Evolutionary conservation across 1,284 basidiomycete species (phyloP).

Genomic region (Pseudozyma sp.): DNA sequence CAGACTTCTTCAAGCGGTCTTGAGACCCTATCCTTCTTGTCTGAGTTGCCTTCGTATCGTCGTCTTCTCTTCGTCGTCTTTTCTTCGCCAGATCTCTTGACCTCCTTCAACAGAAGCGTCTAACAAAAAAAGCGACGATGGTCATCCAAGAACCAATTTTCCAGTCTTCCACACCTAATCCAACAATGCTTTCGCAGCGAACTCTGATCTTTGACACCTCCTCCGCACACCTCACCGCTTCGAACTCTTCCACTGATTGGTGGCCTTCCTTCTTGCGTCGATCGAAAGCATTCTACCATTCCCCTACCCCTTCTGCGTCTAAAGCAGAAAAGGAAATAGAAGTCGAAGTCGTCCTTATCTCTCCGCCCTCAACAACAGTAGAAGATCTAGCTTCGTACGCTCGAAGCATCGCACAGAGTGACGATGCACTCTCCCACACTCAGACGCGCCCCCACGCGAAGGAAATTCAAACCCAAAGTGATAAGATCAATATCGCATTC

Average conservation of each 20-base stretch:
- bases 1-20: no score
- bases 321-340: not conserved
- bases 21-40: no score
- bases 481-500: no score
- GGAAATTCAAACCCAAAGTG: no score
- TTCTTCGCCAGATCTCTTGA: no score
- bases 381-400: not conserved
- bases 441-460: no score
- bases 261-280: constrained; percentile 1
- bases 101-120: no score
- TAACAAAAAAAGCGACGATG: no score
- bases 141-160: not conserved
- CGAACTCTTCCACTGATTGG: not conserved
- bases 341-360: not conserved
- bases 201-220: constrained; percentile 1
- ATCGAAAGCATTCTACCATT: not conserved
- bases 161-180: not conserved
- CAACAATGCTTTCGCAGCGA: not conserved
- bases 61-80: no score
- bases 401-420: not conserved
- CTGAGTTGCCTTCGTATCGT: no score
- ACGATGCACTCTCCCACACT: not conserved
- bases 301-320: not conserved
- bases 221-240: not conserved
- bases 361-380: not conserved